Base-by-base conservation (phyloP, 2,329 filamentous ascomycete genomes). In the Hortaea werneckii region DNA sequence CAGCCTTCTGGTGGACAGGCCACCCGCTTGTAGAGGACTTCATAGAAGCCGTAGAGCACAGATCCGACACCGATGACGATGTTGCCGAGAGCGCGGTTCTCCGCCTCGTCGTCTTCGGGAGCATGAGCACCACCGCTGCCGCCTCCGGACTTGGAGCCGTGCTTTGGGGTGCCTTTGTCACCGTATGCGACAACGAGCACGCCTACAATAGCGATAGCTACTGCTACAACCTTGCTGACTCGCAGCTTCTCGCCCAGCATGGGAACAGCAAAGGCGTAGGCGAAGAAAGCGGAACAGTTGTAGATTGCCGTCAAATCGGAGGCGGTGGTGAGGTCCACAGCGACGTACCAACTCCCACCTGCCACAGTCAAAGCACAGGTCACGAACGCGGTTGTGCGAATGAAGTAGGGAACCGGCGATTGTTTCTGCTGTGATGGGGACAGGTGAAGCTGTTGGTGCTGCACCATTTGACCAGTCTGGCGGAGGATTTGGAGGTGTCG, bases 271-370 rank as follows among this genome's bases (percentile, higher is more conserved):
- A 98, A 98, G 9, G 87, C 90, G 63, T 98, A 98, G 41, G 92
- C 92, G 65, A 98, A 98, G 68, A 98, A 98, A 48, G 92, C 90
- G 44, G 87, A 94, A 74, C 92, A 98, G 69, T 98, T 98, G 76
- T 98, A 98, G 58, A 98, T 98, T 44, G 92, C 92, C 0, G 92
- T 98, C 57, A 98, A 69, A 65, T 98, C 92, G 54, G 85, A 88
- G 2, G 92, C 85, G 3, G 86, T 95, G 1, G 92, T 98, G 73
- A 95, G 70, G 67, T 87, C 86, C 48, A 98, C 90, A 11, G 92
- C 90, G 32, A 96, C 75, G 61, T 96, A 98, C 92, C 92, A 98
- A 58, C 84, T 90, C 43, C 89, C 79, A 27, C 92, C 92, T 0
- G 90, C 92, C 35, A 96, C 72, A 2, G 92, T 98, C 47, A 98